A percentile compares a stretch with the other conserved stretches of the same genome.
Evolutionary conservation across 257 asterid genomes (phyloP).

Genomic region (Linaria vulgaris): DNA sequence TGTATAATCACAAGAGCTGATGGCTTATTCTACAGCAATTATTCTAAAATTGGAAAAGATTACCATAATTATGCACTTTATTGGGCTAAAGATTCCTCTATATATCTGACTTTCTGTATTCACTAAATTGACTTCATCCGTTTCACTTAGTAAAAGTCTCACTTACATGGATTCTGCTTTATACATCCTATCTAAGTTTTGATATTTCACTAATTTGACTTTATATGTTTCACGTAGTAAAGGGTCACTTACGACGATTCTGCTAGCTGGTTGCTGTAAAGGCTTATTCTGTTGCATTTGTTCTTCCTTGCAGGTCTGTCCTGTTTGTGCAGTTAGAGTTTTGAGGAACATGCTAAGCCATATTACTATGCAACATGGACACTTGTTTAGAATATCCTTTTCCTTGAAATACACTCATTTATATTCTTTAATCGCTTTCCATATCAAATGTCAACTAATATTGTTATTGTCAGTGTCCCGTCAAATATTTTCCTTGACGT

Average conservation of each 20-base stretch:
- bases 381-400: conserved; percentile 79
- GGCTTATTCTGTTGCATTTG: conserved; percentile 13
- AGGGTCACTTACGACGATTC: background rate
- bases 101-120: background rate
- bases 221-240: background rate
- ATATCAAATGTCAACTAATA: background rate
- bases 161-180: background rate
- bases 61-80: too few relatives aligned
- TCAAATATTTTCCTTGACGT: conserved; percentile 44
- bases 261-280: background rate
- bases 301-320: conserved; percentile 64
- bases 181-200: too few relatives aligned
- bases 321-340: conserved; percentile 76
- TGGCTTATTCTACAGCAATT: too few relatives aligned
- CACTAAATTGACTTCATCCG: background rate
- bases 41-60: too few relatives aligned
- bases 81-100: background rate
- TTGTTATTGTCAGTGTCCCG: background rate
- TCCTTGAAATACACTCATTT: background rate
- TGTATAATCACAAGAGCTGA: too few relatives aligned
- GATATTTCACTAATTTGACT: conserved; percentile 3
- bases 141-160: background rate
- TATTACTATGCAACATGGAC: conserved; percentile 75
- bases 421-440: background rate
- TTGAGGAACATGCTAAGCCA: conserved; percentile 67